A percentile compares a stretch with the other conserved stretches of the same genome.
phyloP scores from a whole-genome alignment of 176 grass and related monocot genomes.

The Dactylis glomerata region DNA sequence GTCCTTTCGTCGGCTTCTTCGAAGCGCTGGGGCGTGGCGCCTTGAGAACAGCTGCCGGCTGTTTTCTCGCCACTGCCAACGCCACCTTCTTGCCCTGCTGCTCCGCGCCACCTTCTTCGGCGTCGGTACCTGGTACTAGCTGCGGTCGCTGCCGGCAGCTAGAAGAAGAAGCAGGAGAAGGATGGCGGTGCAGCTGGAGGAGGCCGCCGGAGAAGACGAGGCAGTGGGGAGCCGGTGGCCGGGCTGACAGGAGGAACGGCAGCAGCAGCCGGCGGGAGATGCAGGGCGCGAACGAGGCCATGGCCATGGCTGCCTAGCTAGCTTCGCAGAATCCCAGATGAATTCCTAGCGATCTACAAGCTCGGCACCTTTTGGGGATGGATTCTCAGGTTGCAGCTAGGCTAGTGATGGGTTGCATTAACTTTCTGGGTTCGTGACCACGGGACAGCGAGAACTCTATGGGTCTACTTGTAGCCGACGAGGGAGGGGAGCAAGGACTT shows the following conservation, averaged over 20 bases:
- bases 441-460: background rate
- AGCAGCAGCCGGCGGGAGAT: background rate
- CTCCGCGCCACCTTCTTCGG: background rate
- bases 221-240: background rate
- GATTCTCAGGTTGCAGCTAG: background rate
- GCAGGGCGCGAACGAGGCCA: background rate
- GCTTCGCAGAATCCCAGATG: background rate
- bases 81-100: background rate
- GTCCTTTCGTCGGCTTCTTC: background rate
- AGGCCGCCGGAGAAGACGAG: background rate
- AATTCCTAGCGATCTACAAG: background rate
- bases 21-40: background rate
- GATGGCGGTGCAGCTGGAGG: background rate
- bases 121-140: background rate
- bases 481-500: background rate
- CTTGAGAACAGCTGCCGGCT: background rate
- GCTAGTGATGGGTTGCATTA: background rate
- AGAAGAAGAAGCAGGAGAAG: background rate
- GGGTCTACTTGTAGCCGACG: background rate
- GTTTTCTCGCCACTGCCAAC: background rate
- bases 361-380: background rate
- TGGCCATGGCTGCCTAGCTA: background rate
- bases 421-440: background rate
- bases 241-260: background rate
- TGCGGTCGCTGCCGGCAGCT: background rate